phyloP scores from a whole-genome alignment of 2,329 filamentous ascomycete genomes.

The Sporothrix inflata region DNA sequence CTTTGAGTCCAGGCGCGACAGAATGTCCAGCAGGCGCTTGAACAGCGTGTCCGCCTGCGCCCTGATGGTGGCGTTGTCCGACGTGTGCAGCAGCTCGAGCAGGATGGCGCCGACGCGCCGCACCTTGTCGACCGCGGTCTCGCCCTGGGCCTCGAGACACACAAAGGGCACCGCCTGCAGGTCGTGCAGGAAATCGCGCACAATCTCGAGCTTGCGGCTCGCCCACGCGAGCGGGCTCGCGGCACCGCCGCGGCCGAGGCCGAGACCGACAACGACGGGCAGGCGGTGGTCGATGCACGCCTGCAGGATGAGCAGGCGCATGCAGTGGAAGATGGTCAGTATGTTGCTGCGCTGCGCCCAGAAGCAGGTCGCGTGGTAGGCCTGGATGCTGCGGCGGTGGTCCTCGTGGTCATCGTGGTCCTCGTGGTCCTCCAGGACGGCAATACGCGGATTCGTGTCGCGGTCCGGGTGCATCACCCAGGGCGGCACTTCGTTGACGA shows the following conservation, averaged over 20 bases:
- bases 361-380: slow-evolving; percentile 5
- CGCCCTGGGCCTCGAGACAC: slow-evolving; percentile 1
- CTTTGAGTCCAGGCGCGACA: slow-evolving; percentile 8
- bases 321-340: slow-evolving; percentile 16
- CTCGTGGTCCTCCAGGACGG: no score
- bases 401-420: no score
- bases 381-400: background rate
- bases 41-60: slow-evolving; percentile 11
- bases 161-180: slow-evolving; percentile 6
- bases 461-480: slow-evolving; percentile 12
- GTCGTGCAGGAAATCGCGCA: slow-evolving; percentile 11
- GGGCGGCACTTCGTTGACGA: slow-evolving; percentile 4
- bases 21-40: slow-evolving; percentile 2
- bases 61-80: background rate
- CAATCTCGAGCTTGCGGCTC: slow-evolving; percentile 14
- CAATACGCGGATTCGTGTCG: background rate
- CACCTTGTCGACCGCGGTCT: slow-evolving; percentile 11
- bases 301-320: slow-evolving; percentile 7
- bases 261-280: background rate
- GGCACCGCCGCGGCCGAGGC: background rate
- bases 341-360: slow-evolving; percentile 15
- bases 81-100: slow-evolving; percentile 5
- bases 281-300: background rate
- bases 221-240: background rate
- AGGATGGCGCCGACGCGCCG: background rate